Percentiles rank a stretch among this genome's conserved stretches.
These are phyloP conservation scores for Scalesia atractyloides DNA, from an alignment of 129 eudicot genomes.

Conservation along the genomic window DNA sequence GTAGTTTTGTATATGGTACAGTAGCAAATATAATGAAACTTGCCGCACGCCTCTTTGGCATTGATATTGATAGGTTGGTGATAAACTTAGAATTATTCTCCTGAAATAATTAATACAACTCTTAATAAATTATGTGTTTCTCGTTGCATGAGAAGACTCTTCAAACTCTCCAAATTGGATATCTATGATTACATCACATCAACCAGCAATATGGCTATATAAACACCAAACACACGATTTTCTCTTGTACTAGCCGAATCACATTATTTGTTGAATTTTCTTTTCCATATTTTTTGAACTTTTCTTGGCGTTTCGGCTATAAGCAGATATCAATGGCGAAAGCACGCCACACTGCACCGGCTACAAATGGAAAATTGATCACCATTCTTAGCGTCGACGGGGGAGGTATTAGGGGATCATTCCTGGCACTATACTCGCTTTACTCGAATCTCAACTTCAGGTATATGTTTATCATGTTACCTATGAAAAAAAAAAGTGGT, in stretches of 20 bases:
- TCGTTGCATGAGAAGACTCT: constrained; percentile 4
- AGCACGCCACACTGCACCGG: constrained; percentile 10
- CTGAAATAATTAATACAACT: background rate
- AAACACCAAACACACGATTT: background rate
- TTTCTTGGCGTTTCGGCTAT: background rate
- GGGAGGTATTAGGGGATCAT: constrained; percentile 66
- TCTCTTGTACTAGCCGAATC: background rate
- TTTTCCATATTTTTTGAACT: constrained; percentile 10
- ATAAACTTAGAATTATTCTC: background rate
- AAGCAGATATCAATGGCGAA: constrained; percentile 15
- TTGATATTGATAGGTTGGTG: background rate
- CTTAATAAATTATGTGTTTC: background rate
- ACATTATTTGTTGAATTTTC: background rate
- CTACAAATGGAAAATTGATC: constrained; percentile 39
- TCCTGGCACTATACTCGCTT: constrained; percentile 52
- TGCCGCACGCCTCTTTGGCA: background rate
- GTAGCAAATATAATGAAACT: constrained; percentile 1
- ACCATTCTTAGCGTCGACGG: constrained; percentile 67
- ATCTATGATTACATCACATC: background rate
- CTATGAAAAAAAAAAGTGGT: background rate
- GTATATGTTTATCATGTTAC: constrained; percentile 15
- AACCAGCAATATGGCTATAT: background rate
- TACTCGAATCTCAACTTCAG: constrained; percentile 61
- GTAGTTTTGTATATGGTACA: background rate
- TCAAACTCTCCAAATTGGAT: constrained; percentile 2